Conservation (phyloP, 1,284 basidiomycete species). For the Apiotrichum akiyoshidainum region DNA sequence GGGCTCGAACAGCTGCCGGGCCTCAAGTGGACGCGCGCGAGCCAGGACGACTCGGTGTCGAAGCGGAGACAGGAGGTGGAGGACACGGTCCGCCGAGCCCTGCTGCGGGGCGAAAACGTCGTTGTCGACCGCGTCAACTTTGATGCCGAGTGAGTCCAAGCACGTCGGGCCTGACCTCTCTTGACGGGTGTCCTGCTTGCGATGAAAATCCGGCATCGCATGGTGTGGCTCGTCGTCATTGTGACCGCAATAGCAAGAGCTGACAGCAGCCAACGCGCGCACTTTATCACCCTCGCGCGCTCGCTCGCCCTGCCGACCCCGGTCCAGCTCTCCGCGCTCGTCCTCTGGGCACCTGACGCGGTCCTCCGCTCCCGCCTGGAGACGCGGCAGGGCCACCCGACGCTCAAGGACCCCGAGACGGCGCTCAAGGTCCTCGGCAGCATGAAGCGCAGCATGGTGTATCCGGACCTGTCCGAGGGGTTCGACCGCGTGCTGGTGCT, state of each 20-base stretch:
- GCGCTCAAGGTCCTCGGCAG: conserved; percentile 39
- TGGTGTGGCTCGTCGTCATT: too few relatives aligned
- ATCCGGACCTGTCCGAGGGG: conserved; percentile 24
- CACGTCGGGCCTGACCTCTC: too few relatives aligned
- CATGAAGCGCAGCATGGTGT: conserved; percentile 33
- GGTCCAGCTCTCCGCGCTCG: conserved; percentile 22
- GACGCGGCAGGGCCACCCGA: conserved; percentile 40
- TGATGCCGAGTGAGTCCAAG: conserved; percentile 38
- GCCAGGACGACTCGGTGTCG: conserved; percentile 47
- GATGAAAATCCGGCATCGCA: too few relatives aligned
- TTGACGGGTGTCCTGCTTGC: too few relatives aligned
- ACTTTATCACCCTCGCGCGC: conserved; percentile 42
- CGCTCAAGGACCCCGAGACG: conserved; percentile 36
- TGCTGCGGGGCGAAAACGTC: conserved; percentile 40
- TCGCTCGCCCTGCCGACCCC: conserved; percentile 6
- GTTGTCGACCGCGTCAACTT: conserved; percentile 48
- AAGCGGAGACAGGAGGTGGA: conserved; percentile 45
- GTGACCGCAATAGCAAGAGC: too few relatives aligned
- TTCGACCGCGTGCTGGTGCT: conserved; percentile 15
- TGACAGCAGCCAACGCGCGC: conserved; percentile 40
- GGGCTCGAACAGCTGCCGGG: conserved; percentile 24
- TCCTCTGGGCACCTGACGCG: conserved; percentile 22
- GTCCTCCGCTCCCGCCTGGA: conserved; percentile 35
- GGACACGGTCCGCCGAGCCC: conserved; percentile 26
- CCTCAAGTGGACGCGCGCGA: conserved; percentile 41